Percentiles rank a stretch among this genome's conserved stretches.
Conservation (phyloP, 257 asterid species). For the Buddleja alternifolia region DNA sequence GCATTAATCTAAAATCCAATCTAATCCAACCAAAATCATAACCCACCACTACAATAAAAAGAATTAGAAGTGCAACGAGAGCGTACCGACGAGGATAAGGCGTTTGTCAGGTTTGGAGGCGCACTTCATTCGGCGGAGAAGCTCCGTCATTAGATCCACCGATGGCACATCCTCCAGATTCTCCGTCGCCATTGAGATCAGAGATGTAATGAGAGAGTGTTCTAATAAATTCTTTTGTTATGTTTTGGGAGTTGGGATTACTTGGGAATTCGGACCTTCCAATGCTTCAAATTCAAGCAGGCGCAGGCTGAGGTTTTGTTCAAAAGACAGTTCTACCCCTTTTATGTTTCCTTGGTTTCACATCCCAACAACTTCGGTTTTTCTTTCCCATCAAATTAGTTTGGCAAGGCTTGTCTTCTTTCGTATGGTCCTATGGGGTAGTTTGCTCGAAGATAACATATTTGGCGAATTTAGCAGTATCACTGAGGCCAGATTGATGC, state of each 20-base stretch:
- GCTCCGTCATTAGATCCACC: constrained; percentile 74
- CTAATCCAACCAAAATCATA: neutral
- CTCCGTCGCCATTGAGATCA: constrained; percentile 30
- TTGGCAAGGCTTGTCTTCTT: too few species aligned
- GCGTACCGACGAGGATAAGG: constrained; percentile 77
- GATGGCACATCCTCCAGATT: constrained; percentile 73
- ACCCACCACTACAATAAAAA: neutral
- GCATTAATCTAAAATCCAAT: constrained; percentile 24
- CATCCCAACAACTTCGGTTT: too few species aligned
- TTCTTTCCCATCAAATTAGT: too few species aligned
- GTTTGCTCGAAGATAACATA: too few species aligned
- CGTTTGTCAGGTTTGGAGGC: constrained; percentile 83
- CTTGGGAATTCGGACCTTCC: constrained; percentile 41
- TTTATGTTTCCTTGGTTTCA: neutral
- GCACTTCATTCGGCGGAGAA: constrained; percentile 81
- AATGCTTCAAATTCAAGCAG: constrained; percentile 38
- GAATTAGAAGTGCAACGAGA: constrained; percentile 11
- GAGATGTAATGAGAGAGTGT: neutral
- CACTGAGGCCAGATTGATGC: too few species aligned
- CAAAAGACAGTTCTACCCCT: constrained; percentile 16
- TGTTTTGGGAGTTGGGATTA: constrained; percentile 22
- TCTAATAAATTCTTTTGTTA: neutral
- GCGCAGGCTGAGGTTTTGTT: neutral
- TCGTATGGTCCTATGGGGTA: too few species aligned
- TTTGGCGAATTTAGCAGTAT: too few species aligned